A percentile compares a stretch with the other conserved stretches of the same genome.
These are phyloP conservation scores for Psophocarpus tetragonolobus DNA, from an alignment of 306 rosid species.

Conservation along the genomic window DNA sequence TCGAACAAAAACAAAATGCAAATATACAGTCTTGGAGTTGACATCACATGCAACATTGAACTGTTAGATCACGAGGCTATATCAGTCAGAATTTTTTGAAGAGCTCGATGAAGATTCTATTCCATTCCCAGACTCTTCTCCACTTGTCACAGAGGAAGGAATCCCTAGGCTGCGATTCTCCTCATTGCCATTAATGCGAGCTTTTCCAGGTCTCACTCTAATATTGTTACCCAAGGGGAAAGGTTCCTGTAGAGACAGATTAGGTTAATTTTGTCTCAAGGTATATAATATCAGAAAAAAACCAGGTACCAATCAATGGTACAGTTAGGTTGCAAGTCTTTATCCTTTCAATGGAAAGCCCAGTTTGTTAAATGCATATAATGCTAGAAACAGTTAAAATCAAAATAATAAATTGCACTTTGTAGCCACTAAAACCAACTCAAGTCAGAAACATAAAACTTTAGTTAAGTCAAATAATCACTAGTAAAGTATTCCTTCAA, in stretches of 20 bases:
- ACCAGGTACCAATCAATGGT: slow-evolving; percentile 4
- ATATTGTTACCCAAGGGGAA: slow-evolving; percentile 77
- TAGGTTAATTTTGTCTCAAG: not conserved
- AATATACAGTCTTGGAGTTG: slow-evolving; percentile 50
- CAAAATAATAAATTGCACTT: not conserved
- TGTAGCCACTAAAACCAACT: slow-evolving; percentile 19
- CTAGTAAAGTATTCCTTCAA: not conserved
- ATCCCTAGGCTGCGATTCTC: slow-evolving; percentile 56
- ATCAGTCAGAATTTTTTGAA: slow-evolving; percentile 44
- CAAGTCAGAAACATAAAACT: slow-evolving; percentile 18
- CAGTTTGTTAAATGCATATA: not conserved
- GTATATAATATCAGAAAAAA: slow-evolving; percentile 19
- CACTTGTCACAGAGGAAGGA: slow-evolving; percentile 48
- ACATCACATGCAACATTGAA: slow-evolving; percentile 40
- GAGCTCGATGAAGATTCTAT: slow-evolving; percentile 45
- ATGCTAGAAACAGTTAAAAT: not conserved
- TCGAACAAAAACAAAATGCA: slow-evolving; percentile 31
- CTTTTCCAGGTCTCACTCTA: slow-evolving; percentile 67
- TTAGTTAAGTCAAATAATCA: not conserved
- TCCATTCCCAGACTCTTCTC: slow-evolving; percentile 63
- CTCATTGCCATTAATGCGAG: slow-evolving; percentile 48
- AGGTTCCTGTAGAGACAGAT: slow-evolving; percentile 63
- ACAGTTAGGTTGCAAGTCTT: not conserved
- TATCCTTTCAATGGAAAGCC: slow-evolving; percentile 5
- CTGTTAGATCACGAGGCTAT: slow-evolving; percentile 53